Evolutionary conservation across 805 yeast genomes (phyloP).

Genomic region (Spathaspora passalidarum): DNA sequence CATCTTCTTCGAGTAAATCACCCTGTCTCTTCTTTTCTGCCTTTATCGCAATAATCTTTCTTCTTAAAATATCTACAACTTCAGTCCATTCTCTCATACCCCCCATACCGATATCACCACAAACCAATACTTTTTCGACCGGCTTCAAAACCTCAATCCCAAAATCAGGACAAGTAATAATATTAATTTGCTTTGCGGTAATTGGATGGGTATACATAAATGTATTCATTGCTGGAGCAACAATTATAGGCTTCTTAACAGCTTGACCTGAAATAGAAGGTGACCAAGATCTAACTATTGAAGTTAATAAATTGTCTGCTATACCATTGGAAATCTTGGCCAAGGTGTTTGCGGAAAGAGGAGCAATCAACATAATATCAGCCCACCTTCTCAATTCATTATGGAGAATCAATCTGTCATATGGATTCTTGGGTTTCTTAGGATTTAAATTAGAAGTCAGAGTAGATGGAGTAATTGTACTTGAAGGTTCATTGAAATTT

Average conservation of each 20-base stretch:
- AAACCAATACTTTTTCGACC: conserved; percentile 44
- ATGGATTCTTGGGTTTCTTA: conserved; percentile 29
- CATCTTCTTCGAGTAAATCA: conserved; percentile 33
- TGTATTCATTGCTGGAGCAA: conserved; percentile 50
- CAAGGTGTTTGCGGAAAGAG: conserved; percentile 43
- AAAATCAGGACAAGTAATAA: conserved; percentile 33
- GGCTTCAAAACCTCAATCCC: conserved; percentile 45
- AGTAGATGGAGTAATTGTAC: conserved; percentile 15
- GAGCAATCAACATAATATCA: conserved; percentile 45
- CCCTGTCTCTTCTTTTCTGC: conserved; percentile 27
- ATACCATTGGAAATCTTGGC: conserved; percentile 44
- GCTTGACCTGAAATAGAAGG: conserved; percentile 14
- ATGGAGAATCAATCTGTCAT: conserved; percentile 37
- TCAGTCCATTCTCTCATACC: conserved; percentile 50
- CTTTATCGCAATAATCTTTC: conserved; percentile 27
- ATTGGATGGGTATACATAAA: conserved; percentile 47
- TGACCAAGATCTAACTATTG: conserved; percentile 43
- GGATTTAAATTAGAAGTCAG: background rate
- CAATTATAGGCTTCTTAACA: conserved; percentile 39
- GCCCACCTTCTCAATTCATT: conserved; percentile 48
- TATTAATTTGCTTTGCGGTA: conserved; percentile 36
- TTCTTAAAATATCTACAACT: conserved; percentile 40
- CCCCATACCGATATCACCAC: conserved; percentile 51
- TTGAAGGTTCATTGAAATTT: conserved; percentile 28
- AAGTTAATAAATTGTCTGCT: conserved; percentile 42